phyloP scores from a whole-genome alignment of 1,139 yeast genomes.

The Saccharomycopsis phalli region DNA sequence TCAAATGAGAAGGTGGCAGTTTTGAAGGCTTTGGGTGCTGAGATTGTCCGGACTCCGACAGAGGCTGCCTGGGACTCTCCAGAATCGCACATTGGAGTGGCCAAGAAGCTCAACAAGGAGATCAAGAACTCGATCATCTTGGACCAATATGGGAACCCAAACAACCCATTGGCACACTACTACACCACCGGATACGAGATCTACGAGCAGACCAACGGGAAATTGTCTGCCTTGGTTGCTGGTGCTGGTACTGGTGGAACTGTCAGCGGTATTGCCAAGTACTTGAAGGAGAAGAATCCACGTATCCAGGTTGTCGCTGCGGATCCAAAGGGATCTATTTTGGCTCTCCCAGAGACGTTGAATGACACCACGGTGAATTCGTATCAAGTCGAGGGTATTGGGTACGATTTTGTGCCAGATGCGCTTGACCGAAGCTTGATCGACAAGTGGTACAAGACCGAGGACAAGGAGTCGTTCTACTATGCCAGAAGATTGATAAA shows the following conservation, averaged over 20 bases:
- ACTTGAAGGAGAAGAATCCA: constrained; percentile 64
- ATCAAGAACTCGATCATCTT: constrained; percentile 80
- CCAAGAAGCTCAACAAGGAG: constrained; percentile 70
- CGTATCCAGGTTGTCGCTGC: constrained; percentile 64
- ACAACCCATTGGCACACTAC: constrained; percentile 81
- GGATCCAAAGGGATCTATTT: constrained; percentile 81
- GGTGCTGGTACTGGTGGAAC: constrained; percentile 94
- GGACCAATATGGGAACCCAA: constrained; percentile 73
- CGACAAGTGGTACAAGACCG: constrained; percentile 82
- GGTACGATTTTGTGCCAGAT: constrained; percentile 83
- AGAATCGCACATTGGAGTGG: constrained; percentile 87
- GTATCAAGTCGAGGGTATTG: constrained; percentile 86
- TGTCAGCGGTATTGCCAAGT: constrained; percentile 67
- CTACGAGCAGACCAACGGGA: constrained; percentile 72
- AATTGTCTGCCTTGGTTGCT: constrained; percentile 68
- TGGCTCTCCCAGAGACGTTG: constrained; percentile 73
- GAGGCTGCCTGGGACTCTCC: constrained; percentile 94
- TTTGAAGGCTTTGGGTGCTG: constrained; percentile 84
- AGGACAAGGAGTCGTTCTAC: constrained; percentile 71
- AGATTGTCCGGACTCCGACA: constrained; percentile 84
- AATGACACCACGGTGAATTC: constrained; percentile 47
- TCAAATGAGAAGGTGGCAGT: constrained; percentile 86
- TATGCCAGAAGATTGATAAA: constrained; percentile 76
- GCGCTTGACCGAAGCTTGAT: constrained; percentile 61
- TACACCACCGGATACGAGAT: constrained; percentile 81